A percentile compares a stretch with the other conserved stretches of the same genome.
Evolutionary conservation across 2,329 filamentous ascomycete genomes (phyloP).

Genomic region (Dothistroma pini): DNA sequence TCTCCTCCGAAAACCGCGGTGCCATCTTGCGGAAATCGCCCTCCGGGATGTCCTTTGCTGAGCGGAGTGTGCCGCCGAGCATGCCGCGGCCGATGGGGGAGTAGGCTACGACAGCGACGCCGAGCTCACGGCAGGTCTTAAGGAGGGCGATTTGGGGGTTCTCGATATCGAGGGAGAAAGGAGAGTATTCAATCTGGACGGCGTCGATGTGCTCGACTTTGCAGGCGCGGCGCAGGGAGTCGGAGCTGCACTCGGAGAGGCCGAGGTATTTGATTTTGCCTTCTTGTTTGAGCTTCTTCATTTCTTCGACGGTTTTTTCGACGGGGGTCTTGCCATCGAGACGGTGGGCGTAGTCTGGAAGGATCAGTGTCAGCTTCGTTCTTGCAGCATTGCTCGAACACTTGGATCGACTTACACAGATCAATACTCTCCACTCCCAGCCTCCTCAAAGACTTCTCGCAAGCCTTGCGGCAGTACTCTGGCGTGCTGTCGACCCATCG

Average conservation of each 20-base stretch:
- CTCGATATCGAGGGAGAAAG: constrained; percentile 58
- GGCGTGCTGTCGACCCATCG: constrained; percentile 39
- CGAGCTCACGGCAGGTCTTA: constrained; percentile 56
- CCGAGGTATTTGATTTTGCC: constrained; percentile 59
- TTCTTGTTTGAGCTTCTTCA: constrained; percentile 49
- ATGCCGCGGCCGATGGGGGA: constrained; percentile 59
- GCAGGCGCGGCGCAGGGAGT: constrained; percentile 50
- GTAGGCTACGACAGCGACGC: constrained; percentile 56
- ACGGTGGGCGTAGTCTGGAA: constrained; percentile 39
- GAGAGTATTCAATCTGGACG: constrained; percentile 51
- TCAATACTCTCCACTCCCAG: constrained; percentile 42
- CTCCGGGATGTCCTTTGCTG: constrained; percentile 46
- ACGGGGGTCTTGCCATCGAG: constrained; percentile 44
- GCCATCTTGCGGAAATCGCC: constrained; percentile 47
- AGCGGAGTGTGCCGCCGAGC: constrained; percentile 50
- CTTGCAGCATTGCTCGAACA: no score
- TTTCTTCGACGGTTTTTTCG: constrained; percentile 48
- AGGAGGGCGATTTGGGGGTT: constrained; percentile 48
- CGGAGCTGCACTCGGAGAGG: constrained; percentile 50
- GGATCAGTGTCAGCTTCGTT: not conserved
- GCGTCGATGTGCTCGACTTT: constrained; percentile 51
- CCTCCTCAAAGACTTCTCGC: constrained; percentile 39
- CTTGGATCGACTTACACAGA: constrained; percentile 33
- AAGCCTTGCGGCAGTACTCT: constrained; percentile 41
- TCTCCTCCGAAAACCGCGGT: constrained; percentile 51